Evolutionary conservation across 768 basidiomycete genomes (phyloP), one percentile per base, ranked within the genome.

Genomic region (Lactarius sp.): DNA sequence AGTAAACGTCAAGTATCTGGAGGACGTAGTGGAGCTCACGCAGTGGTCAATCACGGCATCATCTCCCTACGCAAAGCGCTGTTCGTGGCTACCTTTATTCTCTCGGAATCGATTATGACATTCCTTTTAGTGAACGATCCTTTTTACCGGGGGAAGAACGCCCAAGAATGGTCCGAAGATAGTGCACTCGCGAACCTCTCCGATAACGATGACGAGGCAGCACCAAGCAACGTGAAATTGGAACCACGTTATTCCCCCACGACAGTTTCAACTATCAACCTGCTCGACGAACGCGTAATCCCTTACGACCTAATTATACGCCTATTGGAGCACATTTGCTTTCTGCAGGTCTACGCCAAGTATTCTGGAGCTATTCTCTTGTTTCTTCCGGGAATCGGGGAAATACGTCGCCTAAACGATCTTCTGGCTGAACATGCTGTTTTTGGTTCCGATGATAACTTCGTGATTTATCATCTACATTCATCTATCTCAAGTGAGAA

Each of bases 381-480:
- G 64, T 99, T 99, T 75, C 85, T 98, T 83, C 95, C 96, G 27
- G 96, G 96, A 47, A 77, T 99, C 65, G 92, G 86, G 37, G 95
- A 97, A 75, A 99, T 99, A 60, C 85, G 95, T 41, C 85, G 89
- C 31, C 73, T 99, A 66, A 87, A 86, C 69, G 95, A 98, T 69
- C 76, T 89, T 53, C 78, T 98, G 31, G 75, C 77, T 50, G 89
- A 90, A 58, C 95, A 99, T 72, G 77, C 77, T 1, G 69, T 73
- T 0, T 96, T 98, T 73, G 85, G 90, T 33, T 78, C 78, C 8
- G 75, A 77, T 20, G 75, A 81, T 1, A 75, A 74, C 27, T 98
- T 95, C 76, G 81, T 80, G 62, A 77, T 98, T 42, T 88, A 88
- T 71, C 92, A 92, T 2, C 77, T 99, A 12, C 96, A 99, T 75